Evolutionary conservation across 768 basidiomycete genomes (phyloP), one percentile per base, ranked within the genome.

Genomic region (Leccinum fibrillosum): DNA sequence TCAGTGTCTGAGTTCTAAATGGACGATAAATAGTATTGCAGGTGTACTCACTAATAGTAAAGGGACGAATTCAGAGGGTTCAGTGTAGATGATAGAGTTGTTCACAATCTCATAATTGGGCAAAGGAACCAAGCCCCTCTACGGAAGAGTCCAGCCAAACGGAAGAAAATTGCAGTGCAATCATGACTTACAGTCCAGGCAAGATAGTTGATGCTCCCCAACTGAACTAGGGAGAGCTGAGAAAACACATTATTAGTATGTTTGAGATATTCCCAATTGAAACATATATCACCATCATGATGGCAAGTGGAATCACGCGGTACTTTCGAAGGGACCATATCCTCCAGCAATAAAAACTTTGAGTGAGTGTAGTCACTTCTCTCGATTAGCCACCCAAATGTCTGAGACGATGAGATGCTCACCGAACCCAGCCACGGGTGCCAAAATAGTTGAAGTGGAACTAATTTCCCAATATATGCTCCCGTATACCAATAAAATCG

Each of bases 341-440:
- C 59, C 61, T 51, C 66, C 69, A 70, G 49, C 63, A 68, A 55
- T 54, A 63, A 32, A 70, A 68, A 9, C 60, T 44, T 3, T 70
- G 68, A 48, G 47, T 48, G 7, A 26, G 7, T 26, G 15, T 48
- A 17, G 15, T 9, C 25, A 48, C 47, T 48, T 15, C 47, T 48
- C 47, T 48, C 10, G 44, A 45, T 45, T 21, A 45, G 44, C 5
- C 21, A 19, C 5, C 10, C 5, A 45, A 13, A 19, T 19, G 10
- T 23, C 21, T 45, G 2, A 21, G 21, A 5, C 12, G 11, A 45
- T 13, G 19, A 21, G 11, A 11, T 45, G 21, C 44, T 45, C 21
- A 45, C 44, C 19, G 2, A 45, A 1, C 3, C 44, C 44, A 19
- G 44, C 5, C 21, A 45, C 2, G 11, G 21, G 42, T 2, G 2